Base-by-base conservation (phyloP, 768 basidiomycete genomes). In the Lactarius pseudohatsudake region DNA sequence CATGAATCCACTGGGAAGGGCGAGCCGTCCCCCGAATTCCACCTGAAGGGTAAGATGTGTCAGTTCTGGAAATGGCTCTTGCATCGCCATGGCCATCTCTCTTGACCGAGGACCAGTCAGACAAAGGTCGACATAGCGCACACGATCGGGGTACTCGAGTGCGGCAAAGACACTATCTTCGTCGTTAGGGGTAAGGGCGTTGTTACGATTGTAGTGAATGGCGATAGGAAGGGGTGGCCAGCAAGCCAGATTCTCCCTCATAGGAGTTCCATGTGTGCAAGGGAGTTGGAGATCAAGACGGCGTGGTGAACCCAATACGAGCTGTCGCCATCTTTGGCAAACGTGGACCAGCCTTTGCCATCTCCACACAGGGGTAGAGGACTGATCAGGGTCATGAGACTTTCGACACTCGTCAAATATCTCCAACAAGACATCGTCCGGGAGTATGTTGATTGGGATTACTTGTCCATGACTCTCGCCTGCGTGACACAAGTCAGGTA, bases 211-310 rank as follows among this genome's bases (percentile, higher is more conserved):
- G 2, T 57, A 63, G 2, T 26, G 32, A 5, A 63, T 45, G 16
- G 43, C 13, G 11, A 63, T 63, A 11, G 41, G 62, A 20, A 63
- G 36, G 9, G 30, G 20, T 22, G 62, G 54, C 61, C 61, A 62
- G 20, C 20, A 56, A 56, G 10, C 13, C 61, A 43, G 26, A 9
- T 10, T 16, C 47, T n/a, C 50, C 43, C 41, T 63, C 45, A 40
- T 57, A 7, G 45, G 63, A 8, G 45, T 58, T 15, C 57, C 26
- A 18, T 64, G 3, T n/a, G 45, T 64, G 34, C 63, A 58, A 11
- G 28, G 28, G 10, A 64, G 34, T 8, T 57, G 47, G 34, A 64
- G 26, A 9, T 64, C 63, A 15, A 58, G 63, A 30, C 57, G 45
- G 28, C 11, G 26, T 7, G 63, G 45, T n/a, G 57, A 64, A 15